Evolutionary conservation across 768 basidiomycete genomes (phyloP).

Genomic region (Rhizopogon vulgaris): DNA sequence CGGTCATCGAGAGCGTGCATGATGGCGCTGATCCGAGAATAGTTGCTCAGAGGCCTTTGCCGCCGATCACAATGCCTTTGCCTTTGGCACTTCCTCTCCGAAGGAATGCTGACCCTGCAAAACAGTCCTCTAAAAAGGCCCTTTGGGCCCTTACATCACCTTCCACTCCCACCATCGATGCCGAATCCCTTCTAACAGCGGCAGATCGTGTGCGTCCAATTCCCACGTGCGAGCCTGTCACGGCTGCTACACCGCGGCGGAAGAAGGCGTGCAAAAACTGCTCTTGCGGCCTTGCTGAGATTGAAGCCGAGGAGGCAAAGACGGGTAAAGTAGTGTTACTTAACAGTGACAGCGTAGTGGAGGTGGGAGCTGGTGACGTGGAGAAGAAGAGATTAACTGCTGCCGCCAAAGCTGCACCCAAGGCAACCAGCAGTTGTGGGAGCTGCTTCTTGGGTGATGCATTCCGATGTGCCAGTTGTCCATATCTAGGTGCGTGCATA

Average conservation of each 20-base stretch:
- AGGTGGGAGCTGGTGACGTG: slow-evolving; percentile 47
- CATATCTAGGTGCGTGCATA: slow-evolving; percentile 77
- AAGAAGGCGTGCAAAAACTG: slow-evolving; percentile 96
- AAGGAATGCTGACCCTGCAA: slow-evolving; percentile 44
- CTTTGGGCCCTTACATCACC: slow-evolving; percentile 79
- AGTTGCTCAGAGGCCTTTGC: slow-evolving; percentile 66
- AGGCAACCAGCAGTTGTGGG: slow-evolving; percentile 95
- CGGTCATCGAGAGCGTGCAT: slow-evolving; percentile 38
- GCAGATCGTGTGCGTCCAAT: slow-evolving; percentile 77
- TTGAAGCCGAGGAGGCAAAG: slow-evolving; percentile 77
- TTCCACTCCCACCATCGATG: slow-evolving; percentile 69
- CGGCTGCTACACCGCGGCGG: slow-evolving; percentile 46
- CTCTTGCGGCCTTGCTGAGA: slow-evolving; percentile 91
- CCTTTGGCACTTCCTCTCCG: slow-evolving; percentile 40
- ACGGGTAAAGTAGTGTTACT: slow-evolving; percentile 60
- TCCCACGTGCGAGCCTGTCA: slow-evolving; percentile 68
- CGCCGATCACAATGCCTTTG: slow-evolving; percentile 27
- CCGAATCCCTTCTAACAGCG: slow-evolving; percentile 76
- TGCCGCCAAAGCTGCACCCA: slow-evolving; percentile 68
- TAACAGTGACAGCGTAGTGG: slow-evolving; percentile 51
- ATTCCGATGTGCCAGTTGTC: slow-evolving; percentile 93
- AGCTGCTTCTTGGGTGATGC: slow-evolving; percentile 98
- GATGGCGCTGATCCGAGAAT: slow-evolving; percentile 36
- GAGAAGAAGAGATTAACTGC: slow-evolving; percentile 62
- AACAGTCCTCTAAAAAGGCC: slow-evolving; percentile 77